Conservation (phyloP, 176 grass and related monocot species). For the Ensete ventricosum region DNA sequence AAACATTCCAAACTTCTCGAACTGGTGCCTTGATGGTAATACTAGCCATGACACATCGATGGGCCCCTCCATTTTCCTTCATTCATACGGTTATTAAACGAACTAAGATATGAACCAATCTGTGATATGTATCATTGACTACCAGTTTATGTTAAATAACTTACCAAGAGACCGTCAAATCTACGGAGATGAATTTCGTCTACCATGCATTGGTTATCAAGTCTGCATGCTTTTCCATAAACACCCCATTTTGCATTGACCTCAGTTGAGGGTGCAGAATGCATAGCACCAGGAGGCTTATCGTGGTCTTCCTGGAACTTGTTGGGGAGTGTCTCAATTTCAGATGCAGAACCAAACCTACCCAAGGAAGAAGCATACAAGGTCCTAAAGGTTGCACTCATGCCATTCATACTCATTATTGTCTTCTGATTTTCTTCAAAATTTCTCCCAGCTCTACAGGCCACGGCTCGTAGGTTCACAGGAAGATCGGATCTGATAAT, state of each 20-base stretch:
- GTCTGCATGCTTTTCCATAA: constrained; percentile 82
- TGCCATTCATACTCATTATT: constrained; percentile 26
- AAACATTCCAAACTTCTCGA: constrained; percentile 89
- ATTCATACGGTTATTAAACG: constrained; percentile 26
- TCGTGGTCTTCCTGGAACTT: constrained; percentile 34
- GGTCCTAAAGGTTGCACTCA: constrained; percentile 17
- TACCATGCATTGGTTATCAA: constrained; percentile 76
- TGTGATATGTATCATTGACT: background rate
- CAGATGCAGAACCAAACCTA: constrained; percentile 10
- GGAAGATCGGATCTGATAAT: constrained; percentile 93
- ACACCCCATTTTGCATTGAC: constrained; percentile 62
- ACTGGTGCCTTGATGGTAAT: constrained; percentile 90
- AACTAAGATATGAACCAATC: constrained; percentile 22
- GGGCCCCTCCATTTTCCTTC: constrained; percentile 90
- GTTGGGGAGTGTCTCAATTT: constrained; percentile 28
- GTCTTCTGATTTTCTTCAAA: constrained; percentile 45
- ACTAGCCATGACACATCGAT: constrained; percentile 88
- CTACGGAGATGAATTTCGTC: constrained; percentile 95
- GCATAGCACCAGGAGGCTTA: constrained; percentile 25
- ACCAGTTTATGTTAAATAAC: constrained; percentile 19
- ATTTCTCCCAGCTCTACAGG: constrained; percentile 62
- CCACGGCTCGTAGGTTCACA: constrained; percentile 71
- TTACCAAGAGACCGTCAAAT: constrained; percentile 92
- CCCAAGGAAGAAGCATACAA: constrained; percentile 25
- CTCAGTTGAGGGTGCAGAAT: constrained; percentile 39